Conservation (phyloP, 768 basidiomycete species). For the Chalciporus pseudorubinellus region DNA sequence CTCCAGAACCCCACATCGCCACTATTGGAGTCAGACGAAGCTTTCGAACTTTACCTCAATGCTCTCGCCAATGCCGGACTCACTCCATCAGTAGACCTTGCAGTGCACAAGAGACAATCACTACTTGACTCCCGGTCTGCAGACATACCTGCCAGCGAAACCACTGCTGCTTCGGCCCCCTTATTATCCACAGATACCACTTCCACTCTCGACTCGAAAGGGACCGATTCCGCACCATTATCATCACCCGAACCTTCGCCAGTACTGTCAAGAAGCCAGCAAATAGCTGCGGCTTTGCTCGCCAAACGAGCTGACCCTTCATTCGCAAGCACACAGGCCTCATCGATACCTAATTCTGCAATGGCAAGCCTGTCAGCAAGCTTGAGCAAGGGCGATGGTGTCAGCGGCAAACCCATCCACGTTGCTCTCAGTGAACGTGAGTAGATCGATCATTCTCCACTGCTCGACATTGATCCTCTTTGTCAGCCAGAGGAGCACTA, state of each 20-base stretch:
- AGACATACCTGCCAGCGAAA: conserved; percentile 6
- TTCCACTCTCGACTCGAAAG: conserved; percentile 14
- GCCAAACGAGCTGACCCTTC: conserved; percentile 22
- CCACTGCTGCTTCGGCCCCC: neutral
- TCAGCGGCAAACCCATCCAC: conserved; percentile 61
- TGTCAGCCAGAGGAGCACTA: conserved; percentile 65
- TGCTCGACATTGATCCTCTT: neutral
- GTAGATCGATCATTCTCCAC: conserved; percentile 25
- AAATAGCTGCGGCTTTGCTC: conserved; percentile 42
- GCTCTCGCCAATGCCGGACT: conserved; percentile 61
- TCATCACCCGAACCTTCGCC: conserved; percentile 8
- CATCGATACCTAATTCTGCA: conserved; percentile 29
- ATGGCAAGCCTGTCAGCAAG: conserved; percentile 43
- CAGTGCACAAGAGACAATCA: conserved; percentile 67
- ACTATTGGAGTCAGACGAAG: conserved; percentile 63
- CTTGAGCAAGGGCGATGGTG: conserved; percentile 42
- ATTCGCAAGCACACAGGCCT: conserved; percentile 6
- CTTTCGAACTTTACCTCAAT: conserved; percentile 74
- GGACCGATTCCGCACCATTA: conserved; percentile 11
- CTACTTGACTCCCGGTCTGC: conserved; percentile 45
- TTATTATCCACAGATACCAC: conserved; percentile 12
- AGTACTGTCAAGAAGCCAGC: conserved; percentile 37
- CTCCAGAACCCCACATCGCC: conserved; percentile 66
- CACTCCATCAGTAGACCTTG: conserved; percentile 54
- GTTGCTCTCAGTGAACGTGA: conserved; percentile 81